These are phyloP conservation scores for Pestalotiopsis sp. DNA, from an alignment of 2,329 filamentous ascomycete species.

Conservation along the genomic window DNA sequence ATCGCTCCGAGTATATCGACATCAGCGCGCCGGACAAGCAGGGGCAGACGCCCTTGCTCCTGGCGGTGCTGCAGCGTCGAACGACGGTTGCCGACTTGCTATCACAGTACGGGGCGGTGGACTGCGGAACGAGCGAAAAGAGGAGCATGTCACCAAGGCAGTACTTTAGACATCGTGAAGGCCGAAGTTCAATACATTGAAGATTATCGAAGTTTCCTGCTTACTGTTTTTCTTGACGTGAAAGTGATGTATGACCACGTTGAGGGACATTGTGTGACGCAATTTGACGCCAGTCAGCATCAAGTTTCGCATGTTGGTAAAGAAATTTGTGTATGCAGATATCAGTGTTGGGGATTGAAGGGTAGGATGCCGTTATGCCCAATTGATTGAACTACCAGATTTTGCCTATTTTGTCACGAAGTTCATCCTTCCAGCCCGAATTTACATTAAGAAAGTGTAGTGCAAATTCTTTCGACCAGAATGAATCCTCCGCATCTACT, in stretches of 20 bases:
- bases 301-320: too few relatives aligned
- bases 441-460: neutral
- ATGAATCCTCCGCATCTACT: neutral
- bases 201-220: neutral
- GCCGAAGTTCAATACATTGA: neutral
- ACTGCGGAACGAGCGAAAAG: neutral
- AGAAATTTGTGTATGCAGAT: too few relatives aligned
- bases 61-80: neutral
- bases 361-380: too few relatives aligned
- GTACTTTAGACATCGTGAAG: neutral
- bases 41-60: neutral
- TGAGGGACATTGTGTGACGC: too few relatives aligned
- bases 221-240: neutral
- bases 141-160: neutral
- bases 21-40: neutral
- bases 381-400: too few relatives aligned
- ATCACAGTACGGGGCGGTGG: neutral
- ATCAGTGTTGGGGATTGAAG: too few relatives aligned
- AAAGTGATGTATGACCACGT: neutral
- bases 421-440: too few relatives aligned
- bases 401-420: too few relatives aligned
- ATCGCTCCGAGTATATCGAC: neutral
- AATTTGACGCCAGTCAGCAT: too few relatives aligned
- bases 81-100: neutral
- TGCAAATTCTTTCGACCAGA: neutral